A percentile compares a stretch with the other conserved stretches of the same genome.
Conservation (phyloP, 805 yeast species). For the Candida dendrica region DNA sequence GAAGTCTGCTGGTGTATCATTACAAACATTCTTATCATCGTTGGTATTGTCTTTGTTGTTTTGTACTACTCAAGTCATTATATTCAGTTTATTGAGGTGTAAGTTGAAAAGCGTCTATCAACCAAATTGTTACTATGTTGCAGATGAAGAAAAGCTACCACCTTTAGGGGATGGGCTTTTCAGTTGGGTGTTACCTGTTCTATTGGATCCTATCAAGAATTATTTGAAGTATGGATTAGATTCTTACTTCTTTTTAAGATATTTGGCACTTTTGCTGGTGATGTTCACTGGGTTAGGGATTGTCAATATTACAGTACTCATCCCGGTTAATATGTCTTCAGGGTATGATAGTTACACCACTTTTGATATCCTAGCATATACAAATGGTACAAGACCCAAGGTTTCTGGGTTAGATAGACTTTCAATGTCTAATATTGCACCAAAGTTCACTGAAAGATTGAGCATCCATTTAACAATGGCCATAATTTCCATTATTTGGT, state of each 20-base stretch:
- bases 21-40: conserved; percentile 49
- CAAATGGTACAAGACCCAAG: conserved; percentile 17
- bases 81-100: conserved; percentile 31
- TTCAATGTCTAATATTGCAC: conserved; percentile 65
- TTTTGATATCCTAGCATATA: conserved; percentile 10
- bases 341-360: conserved; percentile 18
- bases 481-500: conserved; percentile 43
- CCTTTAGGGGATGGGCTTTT: conserved; percentile 37
- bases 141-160: conserved; percentile 29
- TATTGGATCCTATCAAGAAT: conserved; percentile 31
- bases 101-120: conserved; percentile 41
- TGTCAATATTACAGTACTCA: conserved; percentile 48
- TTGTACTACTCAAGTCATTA: conserved; percentile 43
- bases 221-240: conserved; percentile 59
- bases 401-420: conserved; percentile 54
- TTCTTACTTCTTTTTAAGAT: conserved; percentile 66
- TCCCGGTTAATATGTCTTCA: conserved; percentile 51
- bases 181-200: conserved; percentile 46
- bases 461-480: conserved; percentile 60
- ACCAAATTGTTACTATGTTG: conserved; percentile 39
- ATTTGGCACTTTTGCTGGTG: conserved; percentile 40
- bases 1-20: conserved; percentile 47
- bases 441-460: conserved; percentile 39
- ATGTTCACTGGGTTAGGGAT: conserved; percentile 47
- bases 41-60: conserved; percentile 45